Evolutionary conservation across 2,329 filamentous ascomycete genomes (phyloP).

Genomic region (Westerdykella aurantiaca): DNA sequence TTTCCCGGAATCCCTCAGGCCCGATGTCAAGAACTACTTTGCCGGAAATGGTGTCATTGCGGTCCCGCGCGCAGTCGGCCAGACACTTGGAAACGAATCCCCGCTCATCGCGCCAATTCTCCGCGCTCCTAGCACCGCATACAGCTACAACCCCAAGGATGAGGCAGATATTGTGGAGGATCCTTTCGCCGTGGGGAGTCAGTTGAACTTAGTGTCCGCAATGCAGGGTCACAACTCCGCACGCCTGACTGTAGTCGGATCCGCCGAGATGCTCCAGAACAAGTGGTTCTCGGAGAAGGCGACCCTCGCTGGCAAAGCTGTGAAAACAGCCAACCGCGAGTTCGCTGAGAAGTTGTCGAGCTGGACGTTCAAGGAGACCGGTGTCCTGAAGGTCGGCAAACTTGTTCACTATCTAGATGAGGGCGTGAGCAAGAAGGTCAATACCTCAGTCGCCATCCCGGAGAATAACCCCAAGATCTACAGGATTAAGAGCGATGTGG

Average conservation of each 20-base stretch:
- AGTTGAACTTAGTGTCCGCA: slow-evolving; percentile 77
- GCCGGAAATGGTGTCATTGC: slow-evolving; percentile 64
- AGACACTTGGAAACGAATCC: slow-evolving; percentile 69
- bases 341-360: slow-evolving; percentile 80
- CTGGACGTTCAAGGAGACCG: slow-evolving; percentile 95
- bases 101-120: slow-evolving; percentile 76
- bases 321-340: slow-evolving; percentile 69
- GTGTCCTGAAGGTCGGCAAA: slow-evolving; percentile 77
- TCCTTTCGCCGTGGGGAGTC: slow-evolving; percentile 74
- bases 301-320: slow-evolving; percentile 48
- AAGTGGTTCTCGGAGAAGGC: slow-evolving; percentile 83
- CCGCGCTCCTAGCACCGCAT: slow-evolving; percentile 75
- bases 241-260: slow-evolving; percentile 77
- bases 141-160: slow-evolving; percentile 91
- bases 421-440: slow-evolving; percentile 46
- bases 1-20: slow-evolving; percentile 58
- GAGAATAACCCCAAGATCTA: slow-evolving; percentile 78
- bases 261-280: slow-evolving; percentile 80
- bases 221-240: slow-evolving; percentile 92
- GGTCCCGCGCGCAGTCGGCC: slow-evolving; percentile 75
- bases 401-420: slow-evolving; percentile 68
- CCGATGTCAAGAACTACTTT: slow-evolving; percentile 74
- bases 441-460: slow-evolving; percentile 35
- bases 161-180: slow-evolving; percentile 69
- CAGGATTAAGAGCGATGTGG: slow-evolving; percentile 92